Evolutionary conservation across 164 flowering plant genomes (phyloP), one percentile per base, ranked within the genome.

Genomic region (Chimonanthus salicifolius): DNA sequence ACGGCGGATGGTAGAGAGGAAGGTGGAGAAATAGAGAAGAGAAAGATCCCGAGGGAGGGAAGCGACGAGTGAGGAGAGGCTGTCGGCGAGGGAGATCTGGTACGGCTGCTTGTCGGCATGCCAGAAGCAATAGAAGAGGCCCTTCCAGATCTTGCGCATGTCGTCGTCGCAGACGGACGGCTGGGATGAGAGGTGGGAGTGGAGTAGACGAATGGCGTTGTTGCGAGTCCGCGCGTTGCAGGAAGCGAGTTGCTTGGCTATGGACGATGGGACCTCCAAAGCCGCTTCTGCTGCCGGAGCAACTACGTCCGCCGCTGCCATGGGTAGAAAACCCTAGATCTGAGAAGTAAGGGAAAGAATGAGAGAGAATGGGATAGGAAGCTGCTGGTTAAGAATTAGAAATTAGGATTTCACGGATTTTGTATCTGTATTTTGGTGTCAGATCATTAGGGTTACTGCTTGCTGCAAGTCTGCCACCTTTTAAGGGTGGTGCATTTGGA

Each of bases 121-220:
- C 84, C 84, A 82, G 1, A 82, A 75, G 80, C 89, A 90, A 82
- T 91, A 95, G 83, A 95, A 93, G 18, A 95, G 86, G 9, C 97
- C 95, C 75, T 90, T 90, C 99, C 99, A 95, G 68, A 93, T 86
- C 85, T 85, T 87, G 79, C 80, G 87, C 82, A 93, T 71, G 58
- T 86, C 92, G 16, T 82, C 85, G 8, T 85, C 90, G 70, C 89
- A 49, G 65, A 90, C 62, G 45, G 67, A 65, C 71, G 79, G 8
- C 51, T 84, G 96, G 2, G 80, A 8, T 0, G 89, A 88, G 1
- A 94, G 86, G 92, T 91, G 89, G 13, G 84, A 70, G 49, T 80
- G 75, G 21, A 93, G 83, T 72, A 77, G 74, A 2, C 75, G 72
- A 0, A 90, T 76, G 4, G 97, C 82, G 70, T 76, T 80, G 80